Base-by-base conservation (phyloP, 192 early-diverging fungal species). In the Coemansia sp. region DNA sequence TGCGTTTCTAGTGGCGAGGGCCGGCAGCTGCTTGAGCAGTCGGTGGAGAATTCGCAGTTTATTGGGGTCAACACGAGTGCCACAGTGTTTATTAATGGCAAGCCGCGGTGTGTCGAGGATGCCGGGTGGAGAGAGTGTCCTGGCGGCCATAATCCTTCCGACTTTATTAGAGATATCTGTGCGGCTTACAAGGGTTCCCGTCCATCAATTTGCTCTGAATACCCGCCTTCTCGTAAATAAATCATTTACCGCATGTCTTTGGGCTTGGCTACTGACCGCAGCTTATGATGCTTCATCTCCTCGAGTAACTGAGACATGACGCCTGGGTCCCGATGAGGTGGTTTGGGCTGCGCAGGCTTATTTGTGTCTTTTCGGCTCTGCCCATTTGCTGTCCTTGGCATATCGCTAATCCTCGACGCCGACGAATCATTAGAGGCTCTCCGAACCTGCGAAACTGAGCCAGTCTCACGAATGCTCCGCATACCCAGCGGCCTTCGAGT, bases 51-150 rank as follows among this genome's bases (percentile, higher is more conserved):
- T 30, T 72, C 83, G 9, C 38, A 63, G 45, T 69, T 69, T 38
- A 60, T 74, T 15, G 80, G 85, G 9, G 73, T 81, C 33, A 51
- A 42, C 5, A 80, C 52, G 11, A 86, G 84, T 57, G 85, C 84
- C 23, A 87, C 85, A 2, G 73, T 89, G 23, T 81, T 68, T 57
- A 78, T 89, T 21, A 57, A 82, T 33, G 73, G 81, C 23, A 80
- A 80, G 61, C 69, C 49, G 31, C 64, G 82, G 12, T 89, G 87
- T 63, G 80, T 87, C 2, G 62, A 81, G 21, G 87, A 89, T 53
- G 73, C 72, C n/a, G 83, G 80, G 2, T 83, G 78, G 81, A 64
- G 61, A 40, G 55, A 59, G 8, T 66, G 70, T 33, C 53, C 51
- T 5, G 68, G 68, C 1, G 74, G 74, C 18, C 57, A 78, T 33